A percentile compares a stretch with the other conserved stretches of the same genome.
Conservation (phyloP, 1,284 basidiomycete species). For the Ceratorhiza oryzae-sativae region DNA sequence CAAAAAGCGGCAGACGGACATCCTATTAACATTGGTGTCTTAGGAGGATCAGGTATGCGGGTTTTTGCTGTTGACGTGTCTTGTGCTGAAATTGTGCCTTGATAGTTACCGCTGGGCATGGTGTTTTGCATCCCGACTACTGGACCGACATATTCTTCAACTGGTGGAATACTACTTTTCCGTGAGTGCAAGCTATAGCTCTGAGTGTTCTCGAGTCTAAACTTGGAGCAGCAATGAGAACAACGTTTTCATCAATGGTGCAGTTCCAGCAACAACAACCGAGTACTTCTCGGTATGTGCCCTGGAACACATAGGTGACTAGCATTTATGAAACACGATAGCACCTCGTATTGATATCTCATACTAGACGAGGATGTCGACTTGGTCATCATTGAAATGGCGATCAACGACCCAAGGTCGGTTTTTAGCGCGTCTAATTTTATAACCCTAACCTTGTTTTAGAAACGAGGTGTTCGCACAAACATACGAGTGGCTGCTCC, state of each 20-base stretch:
- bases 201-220: not conserved
- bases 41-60: slow-evolving; percentile 41
- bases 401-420: slow-evolving; percentile 44
- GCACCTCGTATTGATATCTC: not conserved
- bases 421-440: no score
- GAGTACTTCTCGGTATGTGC: slow-evolving; percentile 44
- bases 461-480: slow-evolving; percentile 40
- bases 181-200: slow-evolving; percentile 25
- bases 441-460: no score
- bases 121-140: slow-evolving; percentile 37
- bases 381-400: slow-evolving; percentile 43
- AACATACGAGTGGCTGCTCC: slow-evolving; percentile 43
- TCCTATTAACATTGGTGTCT: slow-evolving; percentile 43
- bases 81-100: not conserved
- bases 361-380: slow-evolving; percentile 41
- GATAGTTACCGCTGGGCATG: slow-evolving; percentile 43
- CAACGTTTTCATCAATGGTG: slow-evolving; percentile 41
- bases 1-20: slow-evolving; percentile 42
- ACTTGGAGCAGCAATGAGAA: slow-evolving; percentile 29
- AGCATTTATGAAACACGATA: not conserved
- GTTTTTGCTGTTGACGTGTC: not conserved
- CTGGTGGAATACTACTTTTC: slow-evolving; percentile 42
- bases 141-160: slow-evolving; percentile 40
- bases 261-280: slow-evolving; percentile 43
- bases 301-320: slow-evolving; percentile 41